These are phyloP conservation scores for Lepidium campestre DNA, from an alignment of 441 rosid genomes.

Conservation along the genomic window DNA sequence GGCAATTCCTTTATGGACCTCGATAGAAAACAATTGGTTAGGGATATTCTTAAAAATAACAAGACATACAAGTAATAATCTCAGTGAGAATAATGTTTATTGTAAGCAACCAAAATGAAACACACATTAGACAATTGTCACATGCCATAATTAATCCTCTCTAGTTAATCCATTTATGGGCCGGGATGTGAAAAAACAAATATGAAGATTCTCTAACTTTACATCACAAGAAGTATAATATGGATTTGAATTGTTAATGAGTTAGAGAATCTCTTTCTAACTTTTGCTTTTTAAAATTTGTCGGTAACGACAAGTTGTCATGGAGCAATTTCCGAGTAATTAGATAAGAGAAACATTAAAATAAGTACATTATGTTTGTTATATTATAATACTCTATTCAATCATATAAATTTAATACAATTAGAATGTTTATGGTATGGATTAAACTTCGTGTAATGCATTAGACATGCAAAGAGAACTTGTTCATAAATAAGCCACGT, in stretches of 20 bases:
- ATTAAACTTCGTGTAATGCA: not conserved
- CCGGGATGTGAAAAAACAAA: too few relatives aligned
- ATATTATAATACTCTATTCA: not conserved
- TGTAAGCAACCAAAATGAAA: too few relatives aligned
- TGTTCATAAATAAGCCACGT: not conserved
- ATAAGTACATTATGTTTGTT: not conserved
- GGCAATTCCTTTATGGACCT: too few relatives aligned
- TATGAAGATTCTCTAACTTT: too few relatives aligned
- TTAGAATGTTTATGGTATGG: not conserved
- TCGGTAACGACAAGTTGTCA: constrained; percentile 16
- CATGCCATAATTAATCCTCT: too few relatives aligned
- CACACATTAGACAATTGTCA: too few relatives aligned
- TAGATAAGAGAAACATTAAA: not conserved
- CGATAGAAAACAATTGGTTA: too few relatives aligned
- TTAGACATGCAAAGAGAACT: not conserved
- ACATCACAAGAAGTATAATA: too few relatives aligned
- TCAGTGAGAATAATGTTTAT: too few relatives aligned
- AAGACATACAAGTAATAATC: too few relatives aligned
- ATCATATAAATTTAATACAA: not conserved
- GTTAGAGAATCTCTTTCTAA: constrained; percentile 13
- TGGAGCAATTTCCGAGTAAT: constrained; percentile 29
- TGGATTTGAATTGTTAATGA: constrained; percentile 2
- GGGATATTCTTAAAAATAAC: too few relatives aligned
- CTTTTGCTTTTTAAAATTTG: constrained; percentile 7
- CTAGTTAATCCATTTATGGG: too few relatives aligned